Evolutionary conservation across 805 yeast species (phyloP).

Genomic region (Yamadazyma sp.): DNA sequence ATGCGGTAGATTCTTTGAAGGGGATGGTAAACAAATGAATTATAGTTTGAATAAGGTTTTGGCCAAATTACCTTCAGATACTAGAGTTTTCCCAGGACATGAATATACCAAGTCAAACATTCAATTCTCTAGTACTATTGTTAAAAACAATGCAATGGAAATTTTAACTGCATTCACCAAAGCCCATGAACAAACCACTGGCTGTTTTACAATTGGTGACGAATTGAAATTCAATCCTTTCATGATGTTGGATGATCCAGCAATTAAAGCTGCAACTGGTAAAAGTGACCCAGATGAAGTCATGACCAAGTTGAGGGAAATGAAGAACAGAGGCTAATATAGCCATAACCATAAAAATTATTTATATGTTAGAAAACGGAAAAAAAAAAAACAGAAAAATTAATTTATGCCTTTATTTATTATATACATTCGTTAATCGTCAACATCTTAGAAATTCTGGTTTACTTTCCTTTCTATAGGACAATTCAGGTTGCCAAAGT

Average conservation of each 20-base stretch:
- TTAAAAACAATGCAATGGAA: constrained; percentile 53
- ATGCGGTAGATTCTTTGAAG: constrained; percentile 96
- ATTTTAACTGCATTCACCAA: constrained; percentile 50
- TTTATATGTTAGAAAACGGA: too few species aligned
- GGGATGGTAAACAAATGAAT: constrained; percentile 79
- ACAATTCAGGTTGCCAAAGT: constrained; percentile 63
- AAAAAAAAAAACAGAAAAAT: too few species aligned
- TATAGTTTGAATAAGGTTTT: constrained; percentile 57
- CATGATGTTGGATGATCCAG: constrained; percentile 70
- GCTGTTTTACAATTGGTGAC: constrained; percentile 78
- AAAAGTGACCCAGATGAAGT: constrained; percentile 47
- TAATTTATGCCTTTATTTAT: too few species aligned
- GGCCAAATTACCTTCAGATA: constrained; percentile 61
- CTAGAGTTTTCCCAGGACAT: constrained; percentile 89
- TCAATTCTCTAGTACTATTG: constrained; percentile 66
- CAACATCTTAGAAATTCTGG: constrained; percentile 64
- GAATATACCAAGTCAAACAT: constrained; percentile 88
- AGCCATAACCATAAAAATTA: too few species aligned
- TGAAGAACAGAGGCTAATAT: constrained; percentile 60
- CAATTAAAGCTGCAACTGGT: constrained; percentile 59
- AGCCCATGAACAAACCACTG: constrained; percentile 74
- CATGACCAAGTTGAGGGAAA: constrained; percentile 68
- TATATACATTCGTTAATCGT: too few species aligned
- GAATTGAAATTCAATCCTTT: constrained; percentile 86
- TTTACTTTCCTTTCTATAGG: constrained; percentile 40